Base-by-base conservation (phyloP, 2,329 filamentous ascomycete genomes). In the Aspergillus japonicus region DNA sequence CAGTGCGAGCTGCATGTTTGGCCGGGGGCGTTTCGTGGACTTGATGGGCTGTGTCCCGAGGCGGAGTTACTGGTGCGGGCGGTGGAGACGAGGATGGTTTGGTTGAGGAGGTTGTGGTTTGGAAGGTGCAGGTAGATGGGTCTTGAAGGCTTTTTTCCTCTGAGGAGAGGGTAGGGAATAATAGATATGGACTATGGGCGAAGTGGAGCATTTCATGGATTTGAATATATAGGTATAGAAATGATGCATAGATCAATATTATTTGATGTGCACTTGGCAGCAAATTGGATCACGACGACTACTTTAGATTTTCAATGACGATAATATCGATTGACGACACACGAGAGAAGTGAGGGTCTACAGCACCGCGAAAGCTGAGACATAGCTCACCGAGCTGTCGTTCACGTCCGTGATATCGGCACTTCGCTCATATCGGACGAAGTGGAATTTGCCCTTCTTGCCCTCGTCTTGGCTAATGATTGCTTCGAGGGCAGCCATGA, bases 351-450 rank as follows among this genome's bases (percentile, higher is more conserved):
- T 12, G 14, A 21, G 6, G 21, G 31, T 10, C 55, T 70, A 92
- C 35, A 92, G 71, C 16, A 93, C 82, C 8, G 93, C 92, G 81
- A 95, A 96, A 3, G 92, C 95, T 73, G 93, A 94, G 3, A 91
- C 92, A 75, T 99, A 99, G 77, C 93, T 97, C 54, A 99, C 95
- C 67, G 93, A 97, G 66, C 88, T 95, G 64, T 96, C 91, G 16
- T 72, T 75, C 1, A 88, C 80, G 31, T 82, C 81, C 65, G 84
- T 81, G 3, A 90, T 89, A 74, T 96, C 79, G 61, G 86, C 88
- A 76, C 94, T 99, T 61, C 93, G 85, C 72, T 96, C 88, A 75
- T 99, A 99, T 69, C 89, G 83, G 58, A 96, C 83, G 69, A 98
- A 92, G 67, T 84, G 86, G 75, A 98, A 96, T 55, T 74, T 81